These are phyloP conservation scores for Verticillium dahliae DNA, from an alignment of 2,329 filamentous ascomycete species.

Conservation along the genomic window DNA sequence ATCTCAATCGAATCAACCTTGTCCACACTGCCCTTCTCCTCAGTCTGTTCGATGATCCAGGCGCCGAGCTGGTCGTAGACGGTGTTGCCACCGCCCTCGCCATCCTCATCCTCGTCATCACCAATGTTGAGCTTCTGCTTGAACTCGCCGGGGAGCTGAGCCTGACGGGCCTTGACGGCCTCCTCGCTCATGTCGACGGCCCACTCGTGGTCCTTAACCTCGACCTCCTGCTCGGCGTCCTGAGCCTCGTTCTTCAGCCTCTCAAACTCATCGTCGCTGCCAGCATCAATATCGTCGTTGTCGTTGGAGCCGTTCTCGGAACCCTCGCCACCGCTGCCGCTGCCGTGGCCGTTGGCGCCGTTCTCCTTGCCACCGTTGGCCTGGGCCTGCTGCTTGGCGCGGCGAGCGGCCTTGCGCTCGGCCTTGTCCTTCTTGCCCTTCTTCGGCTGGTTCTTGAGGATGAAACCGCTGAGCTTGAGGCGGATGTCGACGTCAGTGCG, in stretches of 20 bases:
- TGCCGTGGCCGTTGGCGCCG: constrained; percentile 50
- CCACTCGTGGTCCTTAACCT: constrained; percentile 85
- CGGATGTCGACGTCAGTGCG: constrained; percentile 86
- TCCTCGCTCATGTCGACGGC: constrained; percentile 94
- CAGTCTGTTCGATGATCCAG: constrained; percentile 76
- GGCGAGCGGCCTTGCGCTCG: constrained; percentile 82
- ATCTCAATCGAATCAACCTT: constrained; percentile 84
- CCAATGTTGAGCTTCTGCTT: constrained; percentile 81
- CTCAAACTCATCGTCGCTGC: constrained; percentile 88
- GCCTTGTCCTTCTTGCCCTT: constrained; percentile 98
- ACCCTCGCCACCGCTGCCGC: constrained; percentile 53
- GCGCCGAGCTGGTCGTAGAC: constrained; percentile 86
- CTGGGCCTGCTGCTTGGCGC: constrained; percentile 66
- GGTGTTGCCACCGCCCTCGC: constrained; percentile 66
- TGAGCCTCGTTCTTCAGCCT: constrained; percentile 61
- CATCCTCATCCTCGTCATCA: constrained; percentile 75
- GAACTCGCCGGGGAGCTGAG: constrained; percentile 88
- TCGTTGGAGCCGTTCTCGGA: constrained; percentile 44
- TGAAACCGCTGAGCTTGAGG: constrained; percentile 94
- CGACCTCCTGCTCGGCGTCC: constrained; percentile 39
- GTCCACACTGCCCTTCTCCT: constrained; percentile 65
- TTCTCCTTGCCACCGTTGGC: constrained; percentile 51
- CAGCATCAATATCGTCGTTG: constrained; percentile 54
- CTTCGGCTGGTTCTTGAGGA: constrained; percentile 87
- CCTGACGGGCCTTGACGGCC: constrained; percentile 89